These are phyloP conservation scores for Termitomyces sp. DNA, from an alignment of 1,284 basidiomycete genomes.

Conservation along the genomic window DNA sequence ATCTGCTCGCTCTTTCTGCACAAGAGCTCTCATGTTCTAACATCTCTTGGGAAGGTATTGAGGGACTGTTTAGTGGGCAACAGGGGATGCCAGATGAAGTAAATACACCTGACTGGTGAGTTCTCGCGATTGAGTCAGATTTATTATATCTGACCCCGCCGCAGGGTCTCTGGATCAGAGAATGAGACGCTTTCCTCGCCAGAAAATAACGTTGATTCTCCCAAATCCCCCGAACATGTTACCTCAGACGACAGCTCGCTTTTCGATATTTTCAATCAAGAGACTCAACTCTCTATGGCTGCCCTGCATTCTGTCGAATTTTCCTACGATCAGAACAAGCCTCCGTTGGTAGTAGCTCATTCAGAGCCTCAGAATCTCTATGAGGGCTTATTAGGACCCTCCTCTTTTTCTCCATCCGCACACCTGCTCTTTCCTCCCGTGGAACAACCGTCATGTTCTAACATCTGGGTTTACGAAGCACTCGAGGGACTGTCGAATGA, in stretches of 20 bases:
- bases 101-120: not conserved
- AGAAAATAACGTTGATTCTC: not conserved
- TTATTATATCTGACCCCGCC: not conserved
- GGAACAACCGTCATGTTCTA: not conserved
- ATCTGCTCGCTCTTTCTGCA: not conserved
- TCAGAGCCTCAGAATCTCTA: not conserved
- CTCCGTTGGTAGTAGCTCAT: not conserved
- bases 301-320: not conserved
- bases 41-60: not conserved
- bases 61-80: not conserved
- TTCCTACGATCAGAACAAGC: not conserved
- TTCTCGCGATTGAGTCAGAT: not conserved
- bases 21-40: not conserved
- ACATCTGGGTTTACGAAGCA: not conserved
- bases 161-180: not conserved
- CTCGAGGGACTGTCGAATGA: not conserved
- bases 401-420: not conserved
- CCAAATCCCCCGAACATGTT: not conserved
- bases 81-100: not conserved
- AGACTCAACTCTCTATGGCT: not conserved
- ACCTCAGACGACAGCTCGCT: not conserved
- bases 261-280: not conserved
- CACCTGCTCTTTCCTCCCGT: not conserved
- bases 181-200: not conserved
- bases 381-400: not conserved